These are phyloP conservation scores for Aspergillus sp. DNA, from an alignment of 2,329 filamentous ascomycete species.

Conservation along the genomic window DNA sequence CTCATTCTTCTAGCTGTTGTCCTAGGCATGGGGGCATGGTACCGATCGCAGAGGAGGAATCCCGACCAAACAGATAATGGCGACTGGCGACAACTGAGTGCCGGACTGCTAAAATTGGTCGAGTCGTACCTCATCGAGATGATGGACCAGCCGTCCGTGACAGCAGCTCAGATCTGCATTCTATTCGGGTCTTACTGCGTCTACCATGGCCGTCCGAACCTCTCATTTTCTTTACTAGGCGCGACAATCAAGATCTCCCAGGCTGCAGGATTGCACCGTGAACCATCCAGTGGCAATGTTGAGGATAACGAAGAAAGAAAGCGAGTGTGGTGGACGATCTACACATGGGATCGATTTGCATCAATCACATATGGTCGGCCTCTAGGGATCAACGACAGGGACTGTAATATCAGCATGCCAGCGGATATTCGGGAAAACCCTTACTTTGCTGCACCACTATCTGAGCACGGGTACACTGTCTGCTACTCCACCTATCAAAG, in stretches of 20 bases:
- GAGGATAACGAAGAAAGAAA: slow-evolving; percentile 43
- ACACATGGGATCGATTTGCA: slow-evolving; percentile 49
- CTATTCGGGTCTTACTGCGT: slow-evolving; percentile 48
- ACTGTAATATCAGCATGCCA: slow-evolving; percentile 43
- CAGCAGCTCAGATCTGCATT: slow-evolving; percentile 44
- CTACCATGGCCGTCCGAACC: slow-evolving; percentile 49
- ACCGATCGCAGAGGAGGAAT: slow-evolving; percentile 33
- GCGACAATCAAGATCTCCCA: slow-evolving; percentile 45
- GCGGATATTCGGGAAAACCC: slow-evolving; percentile 38
- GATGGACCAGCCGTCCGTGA: slow-evolving; percentile 47
- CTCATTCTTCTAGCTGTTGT: slow-evolving; percentile 44
- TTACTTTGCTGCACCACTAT: slow-evolving; percentile 24
- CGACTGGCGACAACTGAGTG: slow-evolving; percentile 24
- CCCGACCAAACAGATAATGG: slow-evolving; percentile 20
- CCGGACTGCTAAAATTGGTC: slow-evolving; percentile 28
- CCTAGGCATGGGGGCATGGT: slow-evolving; percentile 46
- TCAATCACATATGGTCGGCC: slow-evolving; percentile 49
- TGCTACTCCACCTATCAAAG: slow-evolving; percentile 32
- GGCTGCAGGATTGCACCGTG: slow-evolving; percentile 39
- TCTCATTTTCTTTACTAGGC: slow-evolving; percentile 45
- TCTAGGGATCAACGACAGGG: slow-evolving; percentile 48
- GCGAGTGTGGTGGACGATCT: slow-evolving; percentile 49
- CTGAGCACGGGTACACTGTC: slow-evolving; percentile 14
- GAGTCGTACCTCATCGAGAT: slow-evolving; percentile 44
- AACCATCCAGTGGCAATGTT: slow-evolving; percentile 26